These are phyloP conservation scores for Boletus bicolor DNA, from an alignment of 768 basidiomycete species.

Conservation along the genomic window DNA sequence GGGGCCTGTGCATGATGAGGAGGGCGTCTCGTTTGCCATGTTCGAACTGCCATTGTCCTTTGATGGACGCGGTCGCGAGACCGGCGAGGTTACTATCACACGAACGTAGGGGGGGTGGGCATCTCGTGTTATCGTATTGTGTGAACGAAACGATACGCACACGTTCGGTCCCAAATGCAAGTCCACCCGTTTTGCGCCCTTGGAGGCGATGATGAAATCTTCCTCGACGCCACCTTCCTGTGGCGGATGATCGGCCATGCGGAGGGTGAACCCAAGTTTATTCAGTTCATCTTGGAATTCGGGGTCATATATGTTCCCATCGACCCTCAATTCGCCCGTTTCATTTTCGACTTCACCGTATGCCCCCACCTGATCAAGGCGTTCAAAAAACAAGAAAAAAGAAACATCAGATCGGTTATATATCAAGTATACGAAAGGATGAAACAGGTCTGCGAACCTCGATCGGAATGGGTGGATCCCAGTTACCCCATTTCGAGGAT, in stretches of 20 bases:
- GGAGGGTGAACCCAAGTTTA: neutral
- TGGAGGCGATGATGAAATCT: constrained; percentile 22
- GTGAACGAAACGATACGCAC: constrained; percentile 15
- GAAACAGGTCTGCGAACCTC: constrained; percentile 20
- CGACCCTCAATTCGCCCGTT: constrained; percentile 30
- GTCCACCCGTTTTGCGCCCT: constrained; percentile 16
- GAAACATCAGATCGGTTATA: neutral
- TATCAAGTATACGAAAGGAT: neutral
- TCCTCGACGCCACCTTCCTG: constrained; percentile 18
- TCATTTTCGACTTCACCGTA: constrained; percentile 30
- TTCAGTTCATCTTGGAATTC: constrained; percentile 18
- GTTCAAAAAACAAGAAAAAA: no score
- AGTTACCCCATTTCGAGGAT: constrained; percentile 38
- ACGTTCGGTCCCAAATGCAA: constrained; percentile 11
- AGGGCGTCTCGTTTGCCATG: constrained; percentile 32
- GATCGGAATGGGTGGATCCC: constrained; percentile 35
- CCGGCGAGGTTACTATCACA: constrained; percentile 17
- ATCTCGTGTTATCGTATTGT: neutral
- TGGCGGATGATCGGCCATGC: constrained; percentile 16
- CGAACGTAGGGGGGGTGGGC: no score
- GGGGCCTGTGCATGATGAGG: constrained; percentile 34
- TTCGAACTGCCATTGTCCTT: constrained; percentile 35
- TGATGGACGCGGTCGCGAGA: constrained; percentile 30
- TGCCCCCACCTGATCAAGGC: constrained; percentile 30
- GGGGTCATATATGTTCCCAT: constrained; percentile 33